A percentile compares a stretch with the other conserved stretches of the same genome.
Evolutionary conservation across 1,284 basidiomycete genomes (phyloP).

Genomic region (Ceratobasidium theobromae): DNA sequence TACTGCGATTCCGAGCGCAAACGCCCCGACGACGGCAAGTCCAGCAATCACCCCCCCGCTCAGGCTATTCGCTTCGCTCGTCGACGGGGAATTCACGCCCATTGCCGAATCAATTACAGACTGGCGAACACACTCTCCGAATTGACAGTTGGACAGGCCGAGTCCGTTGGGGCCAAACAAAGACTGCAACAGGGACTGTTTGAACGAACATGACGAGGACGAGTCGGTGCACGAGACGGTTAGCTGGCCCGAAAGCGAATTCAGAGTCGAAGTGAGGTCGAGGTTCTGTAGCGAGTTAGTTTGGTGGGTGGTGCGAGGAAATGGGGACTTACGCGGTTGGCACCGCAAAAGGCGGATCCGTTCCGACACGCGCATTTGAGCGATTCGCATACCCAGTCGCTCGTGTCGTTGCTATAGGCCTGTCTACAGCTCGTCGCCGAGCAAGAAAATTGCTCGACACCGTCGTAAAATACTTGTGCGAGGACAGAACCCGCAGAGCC

Average conservation of each 20-base stretch:
- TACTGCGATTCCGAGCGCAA: conserved; percentile 60
- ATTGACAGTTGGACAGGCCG: conserved; percentile 65
- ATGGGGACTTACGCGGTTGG: conserved; percentile 39
- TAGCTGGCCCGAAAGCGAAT: conserved; percentile 61
- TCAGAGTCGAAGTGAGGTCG: conserved; percentile 60
- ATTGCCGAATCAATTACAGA: conserved; percentile 62
- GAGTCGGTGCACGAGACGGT: conserved; percentile 63
- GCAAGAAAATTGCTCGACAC: conserved; percentile 84
- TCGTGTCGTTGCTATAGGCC: conserved; percentile 46
- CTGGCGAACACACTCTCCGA: conserved; percentile 85
- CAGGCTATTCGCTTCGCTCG: conserved; percentile 49
- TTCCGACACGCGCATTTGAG: conserved; percentile 72
- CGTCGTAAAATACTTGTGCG: conserved; percentile 81
- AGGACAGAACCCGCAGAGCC: conserved; percentile 58
- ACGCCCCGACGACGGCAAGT: conserved; percentile 72
- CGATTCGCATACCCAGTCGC: conserved; percentile 67
- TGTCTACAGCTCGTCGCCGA: conserved; percentile 69
- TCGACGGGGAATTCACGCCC: conserved; percentile 42
- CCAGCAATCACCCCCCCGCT: conserved; percentile 84
- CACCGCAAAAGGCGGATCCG: conserved; percentile 75
- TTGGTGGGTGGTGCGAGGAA: background rate
- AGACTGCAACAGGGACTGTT: conserved; percentile 62
- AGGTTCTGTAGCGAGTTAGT: conserved; percentile 37
- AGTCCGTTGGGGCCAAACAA: conserved; percentile 77
- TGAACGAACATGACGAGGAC: conserved; percentile 68